These are phyloP conservation scores for Thalassiosira livingstoniorum DNA, from an alignment of 352 stramenopile species.

Conservation along the genomic window DNA sequence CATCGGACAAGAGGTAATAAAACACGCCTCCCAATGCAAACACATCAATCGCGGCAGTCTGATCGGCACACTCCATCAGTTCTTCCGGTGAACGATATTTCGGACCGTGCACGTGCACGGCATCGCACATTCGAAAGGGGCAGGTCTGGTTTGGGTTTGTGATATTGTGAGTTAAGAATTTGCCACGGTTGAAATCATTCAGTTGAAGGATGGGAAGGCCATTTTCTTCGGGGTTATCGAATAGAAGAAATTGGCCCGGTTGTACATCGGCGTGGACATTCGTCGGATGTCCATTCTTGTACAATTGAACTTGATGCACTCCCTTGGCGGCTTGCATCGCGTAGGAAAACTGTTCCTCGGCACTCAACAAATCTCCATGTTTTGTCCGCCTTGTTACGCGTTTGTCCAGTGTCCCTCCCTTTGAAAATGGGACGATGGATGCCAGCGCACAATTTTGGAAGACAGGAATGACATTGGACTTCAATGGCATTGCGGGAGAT, in stretches of 20 bases:
- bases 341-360: slow-evolving; percentile 1
- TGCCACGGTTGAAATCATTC: slow-evolving; percentile 39
- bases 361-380: not conserved
- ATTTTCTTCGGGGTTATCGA: slow-evolving; percentile 9
- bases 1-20: slow-evolving; percentile 39
- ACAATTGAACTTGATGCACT: slow-evolving; percentile 39
- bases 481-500: not conserved
- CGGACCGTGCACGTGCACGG: slow-evolving; percentile 12
- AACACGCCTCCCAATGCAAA: slow-evolving; percentile 42
- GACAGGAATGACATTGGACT: slow-evolving; percentile 24
- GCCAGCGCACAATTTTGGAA: slow-evolving; percentile 40
- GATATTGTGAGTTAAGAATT: slow-evolving; percentile 14
- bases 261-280: slow-evolving; percentile 40
- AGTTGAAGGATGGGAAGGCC: slow-evolving; percentile 34
- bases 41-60: slow-evolving; percentile 37
- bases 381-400: not conserved
- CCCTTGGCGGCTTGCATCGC: slow-evolving; percentile 42
- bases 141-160: slow-evolving; percentile 23
- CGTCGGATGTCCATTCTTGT: slow-evolving; percentile 15
- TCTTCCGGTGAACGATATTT: slow-evolving; percentile 29
- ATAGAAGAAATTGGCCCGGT: slow-evolving; percentile 41
- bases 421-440: slow-evolving; percentile 24
- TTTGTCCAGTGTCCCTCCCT: slow-evolving; percentile 14
- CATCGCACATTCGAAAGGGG: slow-evolving; percentile 28
- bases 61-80: slow-evolving; percentile 30